phyloP scores from a whole-genome alignment of 2,329 filamentous ascomycete species.

The Scedosporium aurantiacum region DNA sequence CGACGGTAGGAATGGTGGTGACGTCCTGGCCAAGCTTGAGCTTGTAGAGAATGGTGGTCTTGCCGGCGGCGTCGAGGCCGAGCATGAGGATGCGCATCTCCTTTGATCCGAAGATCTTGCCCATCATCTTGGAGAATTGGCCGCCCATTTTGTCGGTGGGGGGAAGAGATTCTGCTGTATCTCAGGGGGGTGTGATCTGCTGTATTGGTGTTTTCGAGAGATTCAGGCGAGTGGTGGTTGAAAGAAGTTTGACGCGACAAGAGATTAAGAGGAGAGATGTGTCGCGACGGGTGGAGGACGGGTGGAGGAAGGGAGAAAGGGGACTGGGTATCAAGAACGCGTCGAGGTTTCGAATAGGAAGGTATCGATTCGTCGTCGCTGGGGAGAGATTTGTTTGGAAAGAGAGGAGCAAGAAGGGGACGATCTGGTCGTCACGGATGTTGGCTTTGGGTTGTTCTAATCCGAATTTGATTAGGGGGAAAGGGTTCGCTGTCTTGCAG shows the following conservation, averaged over 20 bases:
- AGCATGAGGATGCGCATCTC: constrained; percentile 99
- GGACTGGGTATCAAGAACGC: background rate
- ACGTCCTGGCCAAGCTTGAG: constrained; percentile 97
- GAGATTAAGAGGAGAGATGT: background rate
- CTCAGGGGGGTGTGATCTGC: constrained; percentile 7
- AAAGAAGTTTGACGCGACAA: background rate
- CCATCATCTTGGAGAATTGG: constrained; percentile 90
- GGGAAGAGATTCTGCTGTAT: background rate
- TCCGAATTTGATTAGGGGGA: too few species aligned
- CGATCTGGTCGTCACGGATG: too few species aligned
- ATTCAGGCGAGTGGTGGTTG: background rate
- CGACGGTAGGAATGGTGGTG: constrained; percentile 95
- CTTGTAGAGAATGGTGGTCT: constrained; percentile 99
- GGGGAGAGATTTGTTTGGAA: too few species aligned
- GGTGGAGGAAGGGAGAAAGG: background rate
- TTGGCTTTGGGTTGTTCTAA: background rate
- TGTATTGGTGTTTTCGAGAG: background rate
- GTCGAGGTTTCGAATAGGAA: background rate
- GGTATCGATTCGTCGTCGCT: background rate
- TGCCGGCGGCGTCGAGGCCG: constrained; percentile 93
- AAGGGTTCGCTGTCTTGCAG: too few species aligned
- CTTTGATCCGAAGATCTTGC: constrained; percentile 97
- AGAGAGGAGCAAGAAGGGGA: background rate
- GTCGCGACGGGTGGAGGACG: background rate
- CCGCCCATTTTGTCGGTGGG: constrained; percentile 63